Percentiles rank a stretch among this genome's conserved stretches.
Evolutionary conservation across 2,329 filamentous ascomycete species (phyloP).

Genomic region (Colletotrichum tamarilloi): DNA sequence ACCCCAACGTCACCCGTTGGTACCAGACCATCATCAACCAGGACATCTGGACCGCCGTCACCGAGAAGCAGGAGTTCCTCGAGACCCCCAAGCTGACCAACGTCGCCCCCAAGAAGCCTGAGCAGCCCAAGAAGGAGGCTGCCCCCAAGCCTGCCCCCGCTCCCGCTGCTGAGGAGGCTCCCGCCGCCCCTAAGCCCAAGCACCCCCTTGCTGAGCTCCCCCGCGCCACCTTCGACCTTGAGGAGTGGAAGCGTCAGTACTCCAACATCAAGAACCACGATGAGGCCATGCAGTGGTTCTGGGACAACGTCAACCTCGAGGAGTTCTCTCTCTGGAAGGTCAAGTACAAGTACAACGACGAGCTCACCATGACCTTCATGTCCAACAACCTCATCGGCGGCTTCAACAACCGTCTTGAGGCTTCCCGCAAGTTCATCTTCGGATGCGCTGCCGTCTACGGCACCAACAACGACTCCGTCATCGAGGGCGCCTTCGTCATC

Average conservation of each 20-base stretch:
- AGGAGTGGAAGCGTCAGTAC: slow-evolving; percentile 99
- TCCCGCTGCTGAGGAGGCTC: slow-evolving; percentile 58
- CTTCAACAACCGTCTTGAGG: slow-evolving; percentile 98
- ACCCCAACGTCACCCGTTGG: slow-evolving; percentile 93
- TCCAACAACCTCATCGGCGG: slow-evolving; percentile 98
- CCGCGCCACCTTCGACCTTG: slow-evolving; percentile 83
- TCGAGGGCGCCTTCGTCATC: slow-evolving; percentile 94
- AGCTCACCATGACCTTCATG: slow-evolving; percentile 99
- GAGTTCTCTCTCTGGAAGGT: slow-evolving; percentile 97
- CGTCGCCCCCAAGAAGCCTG: slow-evolving; percentile 81
- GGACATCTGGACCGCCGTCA: slow-evolving; percentile 86
- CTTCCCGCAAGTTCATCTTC: slow-evolving; percentile 97
- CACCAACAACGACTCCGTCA: slow-evolving; percentile 86
- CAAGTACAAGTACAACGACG: slow-evolving; percentile 99
- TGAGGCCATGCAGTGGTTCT: slow-evolving; percentile 95
- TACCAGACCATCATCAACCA: slow-evolving; percentile 95
- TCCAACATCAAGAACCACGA: slow-evolving; percentile 81
- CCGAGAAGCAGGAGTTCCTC: slow-evolving; percentile 79
- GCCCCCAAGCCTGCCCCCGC: slow-evolving; percentile 54
- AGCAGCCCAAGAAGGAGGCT: slow-evolving; percentile 73
- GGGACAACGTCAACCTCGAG: slow-evolving; percentile 92
- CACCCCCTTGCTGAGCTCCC: slow-evolving; percentile 91
- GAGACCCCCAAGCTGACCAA: slow-evolving; percentile 82
- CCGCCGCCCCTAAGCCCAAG: slow-evolving; percentile 89
- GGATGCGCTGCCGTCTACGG: slow-evolving; percentile 91